Evolutionary conservation across 352 stramenopile genomes (phyloP).

Genomic region (Globisporangium canariense): DNA sequence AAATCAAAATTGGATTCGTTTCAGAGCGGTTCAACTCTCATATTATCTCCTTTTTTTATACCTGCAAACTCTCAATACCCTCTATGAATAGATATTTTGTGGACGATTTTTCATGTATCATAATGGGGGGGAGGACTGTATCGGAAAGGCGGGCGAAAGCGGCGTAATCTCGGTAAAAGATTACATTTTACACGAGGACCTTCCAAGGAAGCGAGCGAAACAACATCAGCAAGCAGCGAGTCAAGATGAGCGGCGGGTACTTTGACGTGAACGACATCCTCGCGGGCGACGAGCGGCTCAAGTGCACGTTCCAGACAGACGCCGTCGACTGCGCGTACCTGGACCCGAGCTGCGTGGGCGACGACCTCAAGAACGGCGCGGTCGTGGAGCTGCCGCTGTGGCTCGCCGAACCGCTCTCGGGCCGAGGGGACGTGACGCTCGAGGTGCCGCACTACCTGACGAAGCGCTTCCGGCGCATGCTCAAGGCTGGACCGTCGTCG

Average conservation of each 20-base stretch:
- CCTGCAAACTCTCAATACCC: too few relatives aligned
- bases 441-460: slow-evolving; percentile 62
- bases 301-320: slow-evolving; percentile 70
- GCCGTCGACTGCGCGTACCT: slow-evolving; percentile 70
- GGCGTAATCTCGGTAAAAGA: too few relatives aligned
- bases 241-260: slow-evolving; percentile 33
- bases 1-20: too few relatives aligned
- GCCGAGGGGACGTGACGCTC: slow-evolving; percentile 50
- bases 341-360: slow-evolving; percentile 55
- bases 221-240: neutral
- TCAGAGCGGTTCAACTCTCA: too few relatives aligned
- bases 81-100: too few relatives aligned
- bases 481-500: slow-evolving; percentile 69
- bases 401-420: slow-evolving; percentile 56
- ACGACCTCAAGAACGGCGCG: slow-evolving; percentile 42
- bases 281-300: slow-evolving; percentile 75
- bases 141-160: too few relatives aligned
- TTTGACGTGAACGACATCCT: slow-evolving; percentile 77
- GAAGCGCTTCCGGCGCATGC: slow-evolving; percentile 74
- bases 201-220: neutral
- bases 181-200: too few relatives aligned
- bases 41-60: too few relatives aligned
- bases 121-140: too few relatives aligned
- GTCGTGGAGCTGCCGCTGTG: slow-evolving; percentile 77
- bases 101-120: too few relatives aligned